phyloP scores from a whole-genome alignment of 1,284 basidiomycete species.

The Phaffia rhodozyma region DNA sequence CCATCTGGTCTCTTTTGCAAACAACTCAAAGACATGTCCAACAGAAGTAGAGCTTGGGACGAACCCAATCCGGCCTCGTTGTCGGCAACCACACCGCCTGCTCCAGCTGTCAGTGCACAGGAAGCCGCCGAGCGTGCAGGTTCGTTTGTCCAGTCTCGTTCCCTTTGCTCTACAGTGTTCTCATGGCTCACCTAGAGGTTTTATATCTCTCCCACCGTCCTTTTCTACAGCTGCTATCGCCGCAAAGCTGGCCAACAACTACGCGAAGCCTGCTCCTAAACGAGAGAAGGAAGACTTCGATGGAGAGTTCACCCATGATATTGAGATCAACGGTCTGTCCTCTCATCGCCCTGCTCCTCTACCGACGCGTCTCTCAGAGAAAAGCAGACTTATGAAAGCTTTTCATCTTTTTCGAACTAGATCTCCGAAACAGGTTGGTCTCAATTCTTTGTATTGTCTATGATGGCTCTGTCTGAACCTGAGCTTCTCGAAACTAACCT shows the following conservation, averaged over 20 bases:
- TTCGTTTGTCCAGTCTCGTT: background rate
- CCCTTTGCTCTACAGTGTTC: background rate
- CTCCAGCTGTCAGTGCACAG: background rate
- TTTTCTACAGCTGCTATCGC: constrained; percentile 54
- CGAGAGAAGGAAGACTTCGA: constrained; percentile 54
- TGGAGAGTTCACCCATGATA: constrained; percentile 75
- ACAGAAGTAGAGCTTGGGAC: constrained; percentile 3
- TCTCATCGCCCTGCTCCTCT: too few species aligned
- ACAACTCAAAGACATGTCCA: too few species aligned
- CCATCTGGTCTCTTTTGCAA: too few species aligned
- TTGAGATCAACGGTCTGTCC: constrained; percentile 65
- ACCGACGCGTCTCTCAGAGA: too few species aligned
- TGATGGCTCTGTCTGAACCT: background rate
- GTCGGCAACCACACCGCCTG: background rate
- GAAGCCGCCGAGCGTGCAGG: constrained; percentile 13
- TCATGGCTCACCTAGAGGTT: background rate
- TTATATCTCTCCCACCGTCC: background rate
- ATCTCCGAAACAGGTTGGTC: constrained; percentile 64
- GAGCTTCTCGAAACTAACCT: background rate
- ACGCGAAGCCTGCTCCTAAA: constrained; percentile 32
- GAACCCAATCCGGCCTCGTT: constrained; percentile 2
- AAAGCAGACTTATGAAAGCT: too few species aligned
- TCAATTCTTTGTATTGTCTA: background rate
- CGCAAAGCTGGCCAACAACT: constrained; percentile 85
- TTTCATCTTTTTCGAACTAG: constrained; percentile 28